Conservation (phyloP, 2,329 filamentous ascomycete species). For the Aspergillus arachidicola region DNA sequence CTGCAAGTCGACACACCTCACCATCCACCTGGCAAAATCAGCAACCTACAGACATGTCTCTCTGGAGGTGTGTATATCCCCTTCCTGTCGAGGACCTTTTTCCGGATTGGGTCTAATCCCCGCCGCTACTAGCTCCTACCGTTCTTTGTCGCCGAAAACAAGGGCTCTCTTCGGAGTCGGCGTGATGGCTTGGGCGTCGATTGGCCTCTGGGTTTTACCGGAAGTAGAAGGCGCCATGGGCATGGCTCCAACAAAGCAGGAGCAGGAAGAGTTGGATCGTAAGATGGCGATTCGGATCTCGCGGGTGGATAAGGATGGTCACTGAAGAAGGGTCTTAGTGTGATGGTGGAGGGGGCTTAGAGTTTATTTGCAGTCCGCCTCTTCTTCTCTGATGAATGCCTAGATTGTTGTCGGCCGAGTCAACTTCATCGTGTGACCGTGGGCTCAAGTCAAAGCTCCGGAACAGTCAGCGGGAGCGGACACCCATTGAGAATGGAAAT, state of each 20-base stretch:
- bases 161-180: constrained; percentile 72
- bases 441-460: background rate
- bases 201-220: constrained; percentile 74
- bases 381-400: constrained; percentile 2
- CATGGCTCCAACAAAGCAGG: constrained; percentile 71
- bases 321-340: constrained; percentile 12
- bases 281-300: constrained; percentile 39
- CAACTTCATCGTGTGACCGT: constrained; percentile 10
- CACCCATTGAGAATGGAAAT: background rate
- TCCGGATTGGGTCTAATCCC: constrained; percentile 1
- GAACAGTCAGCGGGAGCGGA: background rate
- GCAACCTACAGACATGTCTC: constrained; percentile 30
- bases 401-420: background rate
- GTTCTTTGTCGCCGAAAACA: constrained; percentile 69
- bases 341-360: background rate
- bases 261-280: constrained; percentile 66
- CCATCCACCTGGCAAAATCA: background rate
- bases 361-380: constrained; percentile 3
- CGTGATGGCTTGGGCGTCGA: constrained; percentile 73
- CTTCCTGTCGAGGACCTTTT: background rate
- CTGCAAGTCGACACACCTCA: background rate
- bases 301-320: constrained; percentile 33
- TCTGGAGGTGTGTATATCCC: constrained; percentile 40
- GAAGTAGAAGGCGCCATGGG: constrained; percentile 73
- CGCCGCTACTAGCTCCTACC: constrained; percentile 61